Evolutionary conservation across 129 eudicot genomes (phyloP).

Genomic region (Scalesia atractyloides): DNA sequence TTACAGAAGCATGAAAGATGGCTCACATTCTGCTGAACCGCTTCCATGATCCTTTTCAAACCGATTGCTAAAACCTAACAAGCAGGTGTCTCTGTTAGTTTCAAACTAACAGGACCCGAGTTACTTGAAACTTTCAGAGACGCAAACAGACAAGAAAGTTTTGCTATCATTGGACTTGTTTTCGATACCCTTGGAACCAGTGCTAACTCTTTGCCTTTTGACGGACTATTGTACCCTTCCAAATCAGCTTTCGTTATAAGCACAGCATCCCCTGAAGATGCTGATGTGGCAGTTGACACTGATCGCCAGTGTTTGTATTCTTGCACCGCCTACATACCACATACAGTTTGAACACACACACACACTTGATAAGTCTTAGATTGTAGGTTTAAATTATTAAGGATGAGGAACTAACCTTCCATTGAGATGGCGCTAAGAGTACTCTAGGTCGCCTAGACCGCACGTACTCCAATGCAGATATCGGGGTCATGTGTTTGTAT

Average conservation of each 20-base stretch:
- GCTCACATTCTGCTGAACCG: background rate
- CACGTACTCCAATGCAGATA: slow-evolving; percentile 75
- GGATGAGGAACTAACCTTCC: slow-evolving; percentile 50
- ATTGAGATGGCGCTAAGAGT: slow-evolving; percentile 77
- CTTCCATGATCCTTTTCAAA: background rate
- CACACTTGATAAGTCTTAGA: background rate
- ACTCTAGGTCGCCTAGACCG: slow-evolving; percentile 87
- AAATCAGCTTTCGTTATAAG: slow-evolving; percentile 84
- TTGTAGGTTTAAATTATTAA: background rate
- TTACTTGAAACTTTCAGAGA: slow-evolving; percentile 61
- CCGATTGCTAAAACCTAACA: slow-evolving; percentile 38
- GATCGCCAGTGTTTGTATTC: slow-evolving; percentile 58
- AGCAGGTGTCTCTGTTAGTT: slow-evolving; percentile 66
- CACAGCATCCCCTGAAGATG: slow-evolving; percentile 67
- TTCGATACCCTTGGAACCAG: slow-evolving; percentile 41
- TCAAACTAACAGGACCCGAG: slow-evolving; percentile 42
- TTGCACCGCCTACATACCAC: slow-evolving; percentile 71
- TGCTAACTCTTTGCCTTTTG: slow-evolving; percentile 41
- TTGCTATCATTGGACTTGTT: slow-evolving; percentile 61
- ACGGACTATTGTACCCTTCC: slow-evolving; percentile 75
- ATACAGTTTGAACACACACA: background rate
- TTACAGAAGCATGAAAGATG: background rate
- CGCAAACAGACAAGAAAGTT: slow-evolving; percentile 71
- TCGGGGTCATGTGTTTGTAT: slow-evolving; percentile 81
- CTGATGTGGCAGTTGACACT: slow-evolving; percentile 30